These are phyloP conservation scores for Tulasnella sp. DNA, from an alignment of 768 basidiomycete species.

Conservation along the genomic window DNA sequence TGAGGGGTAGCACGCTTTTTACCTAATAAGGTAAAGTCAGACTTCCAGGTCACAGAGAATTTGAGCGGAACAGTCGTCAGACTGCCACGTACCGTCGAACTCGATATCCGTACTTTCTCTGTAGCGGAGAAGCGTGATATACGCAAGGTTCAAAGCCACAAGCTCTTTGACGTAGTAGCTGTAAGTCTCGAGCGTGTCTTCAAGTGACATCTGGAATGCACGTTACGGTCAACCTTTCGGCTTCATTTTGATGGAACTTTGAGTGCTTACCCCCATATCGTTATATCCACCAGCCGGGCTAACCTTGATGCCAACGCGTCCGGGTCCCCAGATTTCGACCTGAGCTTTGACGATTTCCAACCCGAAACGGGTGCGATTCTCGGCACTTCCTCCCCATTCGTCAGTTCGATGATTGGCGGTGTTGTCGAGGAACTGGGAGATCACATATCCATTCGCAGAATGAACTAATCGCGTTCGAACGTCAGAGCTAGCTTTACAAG, in stretches of 20 bases:
- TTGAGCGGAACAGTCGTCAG: not conserved
- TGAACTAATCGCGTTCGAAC: constrained; percentile 15
- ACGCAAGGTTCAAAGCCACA: constrained; percentile 24
- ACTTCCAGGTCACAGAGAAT: not conserved
- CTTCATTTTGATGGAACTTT: constrained; percentile 19
- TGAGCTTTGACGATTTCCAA: constrained; percentile 28
- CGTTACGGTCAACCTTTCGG: not conserved
- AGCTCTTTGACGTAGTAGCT: constrained; percentile 33
- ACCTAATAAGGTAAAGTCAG: not conserved
- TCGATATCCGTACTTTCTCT: constrained; percentile 18
- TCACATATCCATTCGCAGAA: constrained; percentile 26
- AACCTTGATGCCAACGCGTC: constrained; percentile 35
- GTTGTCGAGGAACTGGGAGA: constrained; percentile 30
- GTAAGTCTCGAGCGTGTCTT: constrained; percentile 34
- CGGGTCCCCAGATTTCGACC: constrained; percentile 32
- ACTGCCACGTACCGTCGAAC: constrained; percentile 25
- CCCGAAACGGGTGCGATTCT: constrained; percentile 33
- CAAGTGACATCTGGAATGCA: constrained; percentile 31
- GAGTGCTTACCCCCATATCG: constrained; percentile 25
- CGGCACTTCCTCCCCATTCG: constrained; percentile 34
- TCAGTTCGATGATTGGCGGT: constrained; percentile 31
- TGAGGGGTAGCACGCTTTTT: not conserved
- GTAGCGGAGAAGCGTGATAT: constrained; percentile 28
- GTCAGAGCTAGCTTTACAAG: not conserved
- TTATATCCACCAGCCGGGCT: constrained; percentile 36